These are phyloP conservation scores for Fusarium sp. DNA, from an alignment of 2,329 filamentous ascomycete species.

Conservation along the genomic window DNA sequence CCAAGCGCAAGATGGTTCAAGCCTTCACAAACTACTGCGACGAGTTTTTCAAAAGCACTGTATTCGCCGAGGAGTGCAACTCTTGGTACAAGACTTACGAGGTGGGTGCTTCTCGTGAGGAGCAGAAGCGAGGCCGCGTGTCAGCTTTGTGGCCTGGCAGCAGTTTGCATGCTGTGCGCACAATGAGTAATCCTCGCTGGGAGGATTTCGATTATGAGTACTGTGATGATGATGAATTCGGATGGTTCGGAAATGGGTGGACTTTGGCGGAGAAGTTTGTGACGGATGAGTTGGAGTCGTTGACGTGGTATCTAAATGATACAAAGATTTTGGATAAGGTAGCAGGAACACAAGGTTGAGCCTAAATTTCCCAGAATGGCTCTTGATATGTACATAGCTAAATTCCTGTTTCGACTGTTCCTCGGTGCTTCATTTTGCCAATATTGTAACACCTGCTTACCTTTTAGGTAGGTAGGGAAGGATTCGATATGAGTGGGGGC, in stretches of 20 bases:
- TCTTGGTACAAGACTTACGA: conserved; percentile 30
- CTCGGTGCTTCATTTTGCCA: too few relatives aligned
- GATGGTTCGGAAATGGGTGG: conserved; percentile 27
- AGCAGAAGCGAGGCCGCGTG: conserved; percentile 7
- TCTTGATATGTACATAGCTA: too few relatives aligned
- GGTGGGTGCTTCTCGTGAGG: conserved; percentile 4
- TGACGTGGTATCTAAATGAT: conserved; percentile 26
- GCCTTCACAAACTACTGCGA: conserved; percentile 16
- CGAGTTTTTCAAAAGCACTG: conserved; percentile 8
- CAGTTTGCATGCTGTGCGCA: conserved; percentile 20
- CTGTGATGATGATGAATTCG: conserved; percentile 27
- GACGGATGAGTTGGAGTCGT: conserved; percentile 15
- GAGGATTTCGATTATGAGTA: conserved; percentile 25
- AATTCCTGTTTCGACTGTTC: too few relatives aligned
- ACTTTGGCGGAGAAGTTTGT: conserved; percentile 21
- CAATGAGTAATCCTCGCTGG: conserved; percentile 15
- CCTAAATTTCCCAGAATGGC: too few relatives aligned
- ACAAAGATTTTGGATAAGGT: conserved; percentile 13
- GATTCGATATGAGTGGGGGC: too few relatives aligned
- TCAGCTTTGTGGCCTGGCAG: conserved; percentile 21
- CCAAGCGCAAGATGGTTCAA: background rate
- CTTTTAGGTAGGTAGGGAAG: too few relatives aligned
- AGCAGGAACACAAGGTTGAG: too few relatives aligned
- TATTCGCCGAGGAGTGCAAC: conserved; percentile 22
- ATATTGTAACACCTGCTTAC: too few relatives aligned